A percentile compares a stretch with the other conserved stretches of the same genome.
Evolutionary conservation across 805 yeast genomes (phyloP).

Genomic region (Wickerhamomyces rabaulensis): DNA sequence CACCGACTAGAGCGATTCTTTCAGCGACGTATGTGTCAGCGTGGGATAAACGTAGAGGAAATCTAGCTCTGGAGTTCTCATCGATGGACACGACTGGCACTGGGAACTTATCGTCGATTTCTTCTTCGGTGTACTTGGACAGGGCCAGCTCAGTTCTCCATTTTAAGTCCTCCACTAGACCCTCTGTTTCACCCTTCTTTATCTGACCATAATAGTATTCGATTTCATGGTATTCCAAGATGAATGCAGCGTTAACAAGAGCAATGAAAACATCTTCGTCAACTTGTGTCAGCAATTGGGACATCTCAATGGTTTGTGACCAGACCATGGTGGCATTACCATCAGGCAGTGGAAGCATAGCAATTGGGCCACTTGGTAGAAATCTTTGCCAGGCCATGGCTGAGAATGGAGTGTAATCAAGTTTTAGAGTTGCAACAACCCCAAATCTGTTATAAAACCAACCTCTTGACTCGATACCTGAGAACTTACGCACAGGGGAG

Average conservation of each 20-base stretch:
- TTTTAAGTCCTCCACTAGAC: slow-evolving; percentile 59
- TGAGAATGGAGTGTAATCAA: slow-evolving; percentile 67
- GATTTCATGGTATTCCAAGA: slow-evolving; percentile 73
- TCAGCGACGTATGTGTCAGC: slow-evolving; percentile 85
- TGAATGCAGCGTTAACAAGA: slow-evolving; percentile 80
- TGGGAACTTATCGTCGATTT: slow-evolving; percentile 61
- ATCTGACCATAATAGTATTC: slow-evolving; percentile 54
- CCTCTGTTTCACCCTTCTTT: slow-evolving; percentile 30
- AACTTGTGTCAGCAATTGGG: slow-evolving; percentile 54
- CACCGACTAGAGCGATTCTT: slow-evolving; percentile 91
- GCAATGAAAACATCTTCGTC: slow-evolving; percentile 59
- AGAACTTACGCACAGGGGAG: slow-evolving; percentile 82
- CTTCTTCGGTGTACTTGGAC: slow-evolving; percentile 31
- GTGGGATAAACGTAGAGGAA: slow-evolving; percentile 84
- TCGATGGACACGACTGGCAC: slow-evolving; percentile 55
- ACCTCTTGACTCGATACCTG: slow-evolving; percentile 82
- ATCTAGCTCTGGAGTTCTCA: slow-evolving; percentile 69
- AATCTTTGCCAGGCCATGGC: slow-evolving; percentile 91
- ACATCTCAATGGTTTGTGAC: slow-evolving; percentile 77
- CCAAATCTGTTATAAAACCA: slow-evolving; percentile 90
- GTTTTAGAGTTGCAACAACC: slow-evolving; percentile 81
- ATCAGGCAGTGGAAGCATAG: slow-evolving; percentile 82
- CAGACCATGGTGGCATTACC: slow-evolving; percentile 90
- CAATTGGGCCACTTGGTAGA: slow-evolving; percentile 87
- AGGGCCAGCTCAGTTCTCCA: slow-evolving; percentile 56